Evolutionary conservation across 352 stramenopile species (phyloP), one percentile per base, ranked within the genome.

Genomic region (Phytophthora aleatoria): DNA sequence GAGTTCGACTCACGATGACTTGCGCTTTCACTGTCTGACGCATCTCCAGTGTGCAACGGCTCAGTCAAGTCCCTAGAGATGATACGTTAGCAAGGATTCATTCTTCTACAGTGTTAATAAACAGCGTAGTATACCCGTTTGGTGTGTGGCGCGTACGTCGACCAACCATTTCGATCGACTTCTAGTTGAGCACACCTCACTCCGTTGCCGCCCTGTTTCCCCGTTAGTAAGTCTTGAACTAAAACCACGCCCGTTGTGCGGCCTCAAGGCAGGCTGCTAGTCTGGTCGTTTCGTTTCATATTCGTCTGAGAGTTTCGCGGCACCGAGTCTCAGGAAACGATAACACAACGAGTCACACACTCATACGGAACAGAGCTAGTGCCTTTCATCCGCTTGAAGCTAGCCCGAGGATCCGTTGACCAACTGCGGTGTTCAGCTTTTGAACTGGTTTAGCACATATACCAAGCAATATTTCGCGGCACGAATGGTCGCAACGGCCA

Each of bases 11-110:
- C 62, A 27, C 57, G 67, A 33, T 16, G 61, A 33, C 54, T 67
- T 2, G 31, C 51, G n/a, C 43, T 67, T 12, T 73, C 60, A 6
- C 58, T 35, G 27, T 73, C 65, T 0, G 65, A 73, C 11, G 47
- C 26, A 16, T 63, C 61, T 13, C 45, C 62, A 5, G 52, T 56
- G 30, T 69, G 41, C 51, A 75, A 49, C 2, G 67, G 67, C 43
- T 58, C 67, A 2, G 61, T 75, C 38, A 75, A 33, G 38, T 75
- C 67, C 16, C 67, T 75, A 39, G 12, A 62, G n/a, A 20, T 12
- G 16, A 13, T 45, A 36, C 27, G n/a, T 70, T 53, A 64, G 49
- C 35, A 36, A 20, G 7, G 20, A 47, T 38, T 5, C 2, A 5
- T 20, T 47, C 16, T 31, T 20, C 20, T 35, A 2, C 38, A 55